Conservation (phyloP, 768 basidiomycete genomes). For the Tylopilus vinaceipallidus region DNA sequence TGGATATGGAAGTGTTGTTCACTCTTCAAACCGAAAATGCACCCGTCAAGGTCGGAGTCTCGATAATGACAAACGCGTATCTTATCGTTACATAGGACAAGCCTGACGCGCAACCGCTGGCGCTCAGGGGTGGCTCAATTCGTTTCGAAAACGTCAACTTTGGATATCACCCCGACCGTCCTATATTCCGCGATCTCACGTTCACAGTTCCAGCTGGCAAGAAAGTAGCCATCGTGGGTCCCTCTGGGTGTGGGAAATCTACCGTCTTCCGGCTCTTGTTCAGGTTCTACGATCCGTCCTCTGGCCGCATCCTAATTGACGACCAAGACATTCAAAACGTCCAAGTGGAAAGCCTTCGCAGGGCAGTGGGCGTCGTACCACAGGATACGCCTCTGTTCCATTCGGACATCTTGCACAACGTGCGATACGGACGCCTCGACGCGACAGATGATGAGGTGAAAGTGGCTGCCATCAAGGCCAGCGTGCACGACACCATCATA, state of each 20-base stretch:
- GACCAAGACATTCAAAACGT: constrained; percentile 81
- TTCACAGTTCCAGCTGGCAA: constrained; percentile 95
- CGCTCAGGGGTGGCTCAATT: constrained; percentile 80
- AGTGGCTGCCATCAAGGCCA: constrained; percentile 81
- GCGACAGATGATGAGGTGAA: constrained; percentile 89
- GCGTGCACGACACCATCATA: constrained; percentile 78
- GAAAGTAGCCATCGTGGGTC: constrained; percentile 96
- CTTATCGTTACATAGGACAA: constrained; percentile 52
- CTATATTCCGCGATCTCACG: constrained; percentile 84
- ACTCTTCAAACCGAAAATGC: constrained; percentile 82
- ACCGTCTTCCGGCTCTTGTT: constrained; percentile 93
- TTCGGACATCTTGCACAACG: constrained; percentile 91
- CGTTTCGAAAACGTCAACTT: constrained; percentile 91
- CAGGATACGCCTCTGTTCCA: constrained; percentile 99
- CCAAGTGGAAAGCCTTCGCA: constrained; percentile 68
- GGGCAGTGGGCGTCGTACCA: constrained; percentile 87
- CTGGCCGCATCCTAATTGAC: constrained; percentile 83
- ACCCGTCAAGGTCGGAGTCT: constrained; percentile 51
- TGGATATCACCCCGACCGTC: constrained; percentile 87
- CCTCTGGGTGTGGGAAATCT: constrained; percentile 96
- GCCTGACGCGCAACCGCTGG: constrained; percentile 63
- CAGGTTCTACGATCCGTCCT: constrained; percentile 86
- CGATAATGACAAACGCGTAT: background rate
- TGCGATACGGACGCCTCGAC: constrained; percentile 85
- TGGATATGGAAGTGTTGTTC: constrained; percentile 97